These are phyloP conservation scores for Chaetomiaceae sp. DNA, from an alignment of 2,329 filamentous ascomycete genomes.

Conservation along the genomic window DNA sequence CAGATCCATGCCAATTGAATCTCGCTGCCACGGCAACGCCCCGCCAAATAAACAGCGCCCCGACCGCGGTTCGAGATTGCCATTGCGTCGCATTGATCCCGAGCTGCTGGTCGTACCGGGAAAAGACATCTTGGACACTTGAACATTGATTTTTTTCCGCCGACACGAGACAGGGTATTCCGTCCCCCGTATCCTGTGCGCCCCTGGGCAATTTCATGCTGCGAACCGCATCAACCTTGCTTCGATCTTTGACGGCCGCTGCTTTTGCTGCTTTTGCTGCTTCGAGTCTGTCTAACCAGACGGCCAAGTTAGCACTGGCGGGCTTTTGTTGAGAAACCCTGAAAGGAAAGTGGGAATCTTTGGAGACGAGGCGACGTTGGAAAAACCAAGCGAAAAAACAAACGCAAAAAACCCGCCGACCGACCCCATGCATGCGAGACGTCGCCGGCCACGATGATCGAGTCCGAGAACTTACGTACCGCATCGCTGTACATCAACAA, in stretches of 20 bases:
- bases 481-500: conserved; percentile 71
- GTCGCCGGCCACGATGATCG: conserved; percentile 41
- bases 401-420: neutral
- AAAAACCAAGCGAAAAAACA: neutral
- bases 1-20: conserved; percentile 8
- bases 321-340: too few relatives aligned
- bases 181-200: neutral
- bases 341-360: too few relatives aligned
- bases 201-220: neutral
- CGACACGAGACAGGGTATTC: conserved; percentile 3
- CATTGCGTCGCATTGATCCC: conserved; percentile 15
- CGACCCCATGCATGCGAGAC: conserved; percentile 12
- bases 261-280: neutral
- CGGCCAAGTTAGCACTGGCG: neutral
- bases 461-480: conserved; percentile 58
- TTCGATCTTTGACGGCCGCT: neutral
- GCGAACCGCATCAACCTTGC: neutral
- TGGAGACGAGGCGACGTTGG: too few relatives aligned
- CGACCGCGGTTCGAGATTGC: conserved; percentile 15
- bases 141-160: conserved; percentile 8
- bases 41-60: conserved; percentile 24
- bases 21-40: conserved; percentile 23
- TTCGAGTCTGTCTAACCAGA: too few relatives aligned
- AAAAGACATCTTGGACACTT: conserved; percentile 9
- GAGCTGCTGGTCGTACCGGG: conserved; percentile 9